Evolutionary conservation across 108 stramenopile species (phyloP).

Genomic region (Pseudonitzschia multiseries): DNA sequence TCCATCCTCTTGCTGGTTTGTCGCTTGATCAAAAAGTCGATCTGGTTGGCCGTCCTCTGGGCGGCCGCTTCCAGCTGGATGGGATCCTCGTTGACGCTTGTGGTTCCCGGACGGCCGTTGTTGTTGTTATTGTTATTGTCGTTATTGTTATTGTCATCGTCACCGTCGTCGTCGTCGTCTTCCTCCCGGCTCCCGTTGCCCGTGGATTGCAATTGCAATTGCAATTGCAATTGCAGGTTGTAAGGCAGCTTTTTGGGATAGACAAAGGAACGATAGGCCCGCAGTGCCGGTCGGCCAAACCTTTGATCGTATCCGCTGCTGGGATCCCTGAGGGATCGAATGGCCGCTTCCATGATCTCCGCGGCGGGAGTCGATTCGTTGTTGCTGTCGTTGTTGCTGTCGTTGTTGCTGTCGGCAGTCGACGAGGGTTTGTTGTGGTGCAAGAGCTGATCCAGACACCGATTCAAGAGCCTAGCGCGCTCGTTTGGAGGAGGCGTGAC

Average conservation of each 20-base stretch:
- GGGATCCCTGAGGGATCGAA: conserved; percentile 51
- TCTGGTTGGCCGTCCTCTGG: conserved; percentile 63
- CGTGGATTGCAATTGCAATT: too few relatives aligned
- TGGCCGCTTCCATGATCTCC: conserved; percentile 37
- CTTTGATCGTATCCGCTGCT: conserved; percentile 59
- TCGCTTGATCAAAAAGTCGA: conserved; percentile 77
- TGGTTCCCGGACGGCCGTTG: background rate
- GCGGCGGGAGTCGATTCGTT: background rate
- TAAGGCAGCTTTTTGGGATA: conserved; percentile 36
- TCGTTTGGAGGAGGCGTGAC: conserved; percentile 11
- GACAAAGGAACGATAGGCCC: conserved; percentile 73
- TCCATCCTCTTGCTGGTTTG: conserved; percentile 67
- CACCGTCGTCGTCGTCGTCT: too few relatives aligned
- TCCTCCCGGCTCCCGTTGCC: too few relatives aligned
- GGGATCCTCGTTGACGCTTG: conserved; percentile 27
- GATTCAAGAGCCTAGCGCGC: background rate
- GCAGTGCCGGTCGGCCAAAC: conserved; percentile 78
- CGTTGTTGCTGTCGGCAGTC: background rate
- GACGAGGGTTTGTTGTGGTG: too few relatives aligned
- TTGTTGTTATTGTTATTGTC: background rate
- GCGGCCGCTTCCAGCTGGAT: conserved; percentile 55
- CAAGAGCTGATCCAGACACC: background rate
- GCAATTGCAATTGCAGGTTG: background rate
- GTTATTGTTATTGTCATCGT: background rate
- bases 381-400: background rate